A percentile compares a stretch with the other conserved stretches of the same genome.
Evolutionary conservation across 2,329 filamentous ascomycete species (phyloP).

Genomic region (Scopulariopsis brevicaulis): DNA sequence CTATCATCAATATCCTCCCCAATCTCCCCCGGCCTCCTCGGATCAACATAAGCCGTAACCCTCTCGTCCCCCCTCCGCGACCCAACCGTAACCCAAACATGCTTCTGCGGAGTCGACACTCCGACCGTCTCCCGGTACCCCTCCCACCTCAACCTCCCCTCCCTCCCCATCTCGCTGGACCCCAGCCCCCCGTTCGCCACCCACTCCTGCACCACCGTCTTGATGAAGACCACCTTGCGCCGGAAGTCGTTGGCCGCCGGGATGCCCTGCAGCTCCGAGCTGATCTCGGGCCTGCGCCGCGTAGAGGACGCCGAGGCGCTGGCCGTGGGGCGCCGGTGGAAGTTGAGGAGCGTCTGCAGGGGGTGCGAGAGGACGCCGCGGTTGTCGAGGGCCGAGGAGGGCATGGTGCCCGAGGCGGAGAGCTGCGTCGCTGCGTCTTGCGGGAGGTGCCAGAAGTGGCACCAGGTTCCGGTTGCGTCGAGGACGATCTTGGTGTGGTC

Average conservation of each 20-base stretch:
- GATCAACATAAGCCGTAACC: conserved; percentile 43
- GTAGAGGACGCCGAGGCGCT: conserved; percentile 20
- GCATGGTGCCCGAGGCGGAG: conserved; percentile 52
- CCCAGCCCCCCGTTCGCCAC: conserved; percentile 58
- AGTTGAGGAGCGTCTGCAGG: conserved; percentile 63
- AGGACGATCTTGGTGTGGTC: conserved; percentile 80
- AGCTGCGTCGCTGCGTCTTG: conserved; percentile 59
- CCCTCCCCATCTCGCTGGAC: conserved; percentile 46
- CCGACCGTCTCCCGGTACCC: conserved; percentile 44
- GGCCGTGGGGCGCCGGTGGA: conserved; percentile 29
- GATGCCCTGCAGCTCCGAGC: conserved; percentile 48
- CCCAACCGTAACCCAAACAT: conserved; percentile 60
- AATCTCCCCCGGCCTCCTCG: conserved; percentile 38
- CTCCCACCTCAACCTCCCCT: conserved; percentile 43
- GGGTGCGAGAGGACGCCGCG: conserved; percentile 62
- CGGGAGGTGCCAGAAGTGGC: conserved; percentile 68
- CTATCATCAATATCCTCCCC: conserved; percentile 38
- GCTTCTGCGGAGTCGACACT: conserved; percentile 42
- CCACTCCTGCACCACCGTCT: conserved; percentile 60
- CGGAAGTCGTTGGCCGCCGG: conserved; percentile 64
- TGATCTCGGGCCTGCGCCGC: conserved; percentile 48
- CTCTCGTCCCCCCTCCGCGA: conserved; percentile 47
- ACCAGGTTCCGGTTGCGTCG: conserved; percentile 61
- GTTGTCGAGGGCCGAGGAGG: conserved; percentile 58
- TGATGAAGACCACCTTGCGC: conserved; percentile 63